Evolutionary conservation across 345 rosid species (phyloP).

Genomic region (Lepidium africanum): DNA sequence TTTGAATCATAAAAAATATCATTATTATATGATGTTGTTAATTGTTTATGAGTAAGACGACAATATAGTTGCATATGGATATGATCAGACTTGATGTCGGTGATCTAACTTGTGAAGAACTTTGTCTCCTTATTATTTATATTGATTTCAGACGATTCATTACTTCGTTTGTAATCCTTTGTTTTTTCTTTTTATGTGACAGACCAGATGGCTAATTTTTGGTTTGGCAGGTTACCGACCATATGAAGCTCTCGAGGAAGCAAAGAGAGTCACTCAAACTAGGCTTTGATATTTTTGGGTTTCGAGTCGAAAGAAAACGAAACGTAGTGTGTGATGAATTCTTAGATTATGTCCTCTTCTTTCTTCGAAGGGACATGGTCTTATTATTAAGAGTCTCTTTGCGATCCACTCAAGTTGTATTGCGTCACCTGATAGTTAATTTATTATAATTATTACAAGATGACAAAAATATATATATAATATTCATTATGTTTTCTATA

Average conservation of each 20-base stretch:
- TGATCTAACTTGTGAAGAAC: constrained; percentile 6
- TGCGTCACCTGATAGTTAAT: constrained; percentile 15
- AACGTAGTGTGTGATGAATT: constrained; percentile 10
- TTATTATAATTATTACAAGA: background rate
- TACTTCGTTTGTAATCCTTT: background rate
- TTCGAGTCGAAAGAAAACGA: background rate
- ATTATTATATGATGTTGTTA: background rate
- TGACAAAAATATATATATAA: background rate
- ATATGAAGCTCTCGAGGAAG: too few species aligned
- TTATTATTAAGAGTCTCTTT: background rate
- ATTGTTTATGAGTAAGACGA: background rate
- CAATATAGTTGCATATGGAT: constrained; percentile 18
- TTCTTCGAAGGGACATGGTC: constrained; percentile 20
- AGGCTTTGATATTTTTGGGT: too few species aligned
- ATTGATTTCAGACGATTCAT: background rate
- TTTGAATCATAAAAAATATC: background rate
- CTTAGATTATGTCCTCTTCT: constrained; percentile 18
- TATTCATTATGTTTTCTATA: background rate
- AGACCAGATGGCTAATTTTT: background rate
- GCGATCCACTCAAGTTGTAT: constrained; percentile 11
- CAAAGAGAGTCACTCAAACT: too few species aligned
- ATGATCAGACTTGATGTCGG: constrained; percentile 16
- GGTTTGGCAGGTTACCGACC: background rate
- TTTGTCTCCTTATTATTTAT: background rate
- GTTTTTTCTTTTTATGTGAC: background rate